A percentile compares a stretch with the other conserved stretches of the same genome.
These are phyloP conservation scores for Phylloporus sp. DNA, from an alignment of 768 basidiomycete species.

Conservation along the genomic window DNA sequence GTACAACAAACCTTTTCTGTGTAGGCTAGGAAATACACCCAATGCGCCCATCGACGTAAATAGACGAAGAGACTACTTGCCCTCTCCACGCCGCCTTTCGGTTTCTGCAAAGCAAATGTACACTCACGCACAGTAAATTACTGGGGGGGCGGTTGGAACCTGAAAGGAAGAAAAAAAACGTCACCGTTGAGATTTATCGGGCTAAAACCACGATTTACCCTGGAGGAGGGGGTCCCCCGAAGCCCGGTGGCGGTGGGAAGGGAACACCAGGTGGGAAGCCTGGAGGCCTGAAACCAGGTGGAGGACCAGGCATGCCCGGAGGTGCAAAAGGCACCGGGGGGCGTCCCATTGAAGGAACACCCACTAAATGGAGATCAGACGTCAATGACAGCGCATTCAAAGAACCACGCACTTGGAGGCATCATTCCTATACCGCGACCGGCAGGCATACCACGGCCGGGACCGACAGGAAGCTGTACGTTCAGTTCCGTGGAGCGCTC, in stretches of 20 bases:
- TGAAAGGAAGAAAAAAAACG: conserved; percentile 12
- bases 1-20: conserved; percentile 29
- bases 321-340: conserved; percentile 61
- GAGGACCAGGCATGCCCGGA: conserved; percentile 83
- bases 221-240: conserved; percentile 78
- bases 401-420: conserved; percentile 63
- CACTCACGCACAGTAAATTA: conserved; percentile 16
- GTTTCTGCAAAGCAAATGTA: conserved; percentile 8
- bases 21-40: conserved; percentile 24
- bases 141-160: conserved; percentile 50
- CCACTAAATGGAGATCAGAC: conserved; percentile 41
- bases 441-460: conserved; percentile 93
- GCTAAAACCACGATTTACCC: conserved; percentile 51
- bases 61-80: conserved; percentile 23
- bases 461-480: conserved; percentile 74
- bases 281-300: conserved; percentile 81
- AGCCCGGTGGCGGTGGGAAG: conserved; percentile 78
- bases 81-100: conserved; percentile 21
- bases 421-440: conserved; percentile 97
- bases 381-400: conserved; percentile 14
- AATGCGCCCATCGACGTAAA: conserved; percentile 18
- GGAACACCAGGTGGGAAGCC: conserved; percentile 81
- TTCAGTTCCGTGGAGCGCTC: conserved; percentile 17
- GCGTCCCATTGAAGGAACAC: conserved; percentile 55
- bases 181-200: conserved; percentile 3